phyloP scores from a whole-genome alignment of 352 stramenopile genomes.

The Globisporangium apiculatum region DNA sequence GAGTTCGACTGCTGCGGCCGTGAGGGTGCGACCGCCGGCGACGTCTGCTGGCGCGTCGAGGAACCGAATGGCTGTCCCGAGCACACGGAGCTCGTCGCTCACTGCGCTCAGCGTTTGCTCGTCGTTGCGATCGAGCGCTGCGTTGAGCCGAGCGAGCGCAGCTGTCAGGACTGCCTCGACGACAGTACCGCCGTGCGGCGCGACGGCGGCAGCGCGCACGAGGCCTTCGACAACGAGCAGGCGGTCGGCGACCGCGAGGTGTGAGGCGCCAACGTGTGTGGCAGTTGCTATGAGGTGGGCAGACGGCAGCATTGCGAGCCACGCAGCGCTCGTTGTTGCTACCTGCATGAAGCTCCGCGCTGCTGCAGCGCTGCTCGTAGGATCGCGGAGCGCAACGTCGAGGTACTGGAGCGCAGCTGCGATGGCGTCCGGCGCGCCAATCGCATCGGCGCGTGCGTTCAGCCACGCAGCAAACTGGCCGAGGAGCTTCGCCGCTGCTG shows the following conservation, averaged over 20 bases:
- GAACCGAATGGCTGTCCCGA: constrained; percentile 61
- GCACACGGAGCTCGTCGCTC: constrained; percentile 55
- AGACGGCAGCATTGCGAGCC: constrained; percentile 39
- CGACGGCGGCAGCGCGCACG: constrained; percentile 41
- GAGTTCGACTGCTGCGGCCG: constrained; percentile 33
- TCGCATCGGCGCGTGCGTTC: constrained; percentile 27
- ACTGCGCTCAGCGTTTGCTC: constrained; percentile 17
- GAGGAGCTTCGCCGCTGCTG: constrained; percentile 35
- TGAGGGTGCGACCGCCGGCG: constrained; percentile 40
- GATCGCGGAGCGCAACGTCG: constrained; percentile 30
- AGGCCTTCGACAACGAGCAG: constrained; percentile 61
- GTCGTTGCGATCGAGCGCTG: constrained; percentile 16
- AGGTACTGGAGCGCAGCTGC: constrained; percentile 46
- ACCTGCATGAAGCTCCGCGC: constrained; percentile 75
- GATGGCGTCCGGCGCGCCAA: constrained; percentile 31
- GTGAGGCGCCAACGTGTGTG: constrained; percentile 28
- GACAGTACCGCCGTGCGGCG: constrained; percentile 38
- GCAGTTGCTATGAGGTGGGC: constrained; percentile 34
- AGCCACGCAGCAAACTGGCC: constrained; percentile 59
- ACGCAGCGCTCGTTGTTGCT: constrained; percentile 34
- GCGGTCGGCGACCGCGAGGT: constrained; percentile 44
- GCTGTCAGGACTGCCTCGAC: constrained; percentile 42
- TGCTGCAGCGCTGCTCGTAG: constrained; percentile 32
- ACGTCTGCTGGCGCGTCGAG: constrained; percentile 48
- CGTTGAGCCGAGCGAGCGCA: constrained; percentile 38